Percentiles rank a stretch among this genome's conserved stretches.
Conservation (phyloP, 2,329 filamentous ascomycete genomes). For the Curvularia hawaiiensis region DNA sequence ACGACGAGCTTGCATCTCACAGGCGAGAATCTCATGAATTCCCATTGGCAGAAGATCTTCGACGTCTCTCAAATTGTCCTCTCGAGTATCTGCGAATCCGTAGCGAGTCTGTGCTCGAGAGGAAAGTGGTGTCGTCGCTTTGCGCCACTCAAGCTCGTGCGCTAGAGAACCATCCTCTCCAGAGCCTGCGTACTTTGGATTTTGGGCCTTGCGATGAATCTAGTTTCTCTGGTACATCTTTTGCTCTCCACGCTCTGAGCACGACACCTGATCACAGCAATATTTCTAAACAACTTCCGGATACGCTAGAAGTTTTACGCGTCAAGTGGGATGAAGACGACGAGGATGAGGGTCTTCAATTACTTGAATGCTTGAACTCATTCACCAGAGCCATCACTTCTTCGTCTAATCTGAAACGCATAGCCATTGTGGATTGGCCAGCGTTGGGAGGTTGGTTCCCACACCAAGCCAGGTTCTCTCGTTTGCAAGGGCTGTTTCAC, state of each 20-base stretch:
- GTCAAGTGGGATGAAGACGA: slow-evolving; percentile 4
- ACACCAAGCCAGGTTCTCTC: not conserved
- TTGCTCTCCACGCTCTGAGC: not conserved
- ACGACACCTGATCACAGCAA: too few species aligned
- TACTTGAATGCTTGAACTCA: not conserved
- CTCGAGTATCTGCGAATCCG: slow-evolving; percentile 7
- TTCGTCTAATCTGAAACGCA: slow-evolving; percentile 1
- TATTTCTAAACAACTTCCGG: slow-evolving; percentile 1
- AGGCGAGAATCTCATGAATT: not conserved
- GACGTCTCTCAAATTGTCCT: not conserved
- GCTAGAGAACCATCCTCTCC: not conserved
- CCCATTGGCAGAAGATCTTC: not conserved
- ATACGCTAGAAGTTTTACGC: slow-evolving; percentile 2
- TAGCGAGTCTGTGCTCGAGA: not conserved
- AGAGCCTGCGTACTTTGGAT: slow-evolving; percentile 4
- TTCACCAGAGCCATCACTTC: not conserved
- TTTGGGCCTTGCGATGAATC: slow-evolving; percentile 7
- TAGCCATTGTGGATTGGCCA: slow-evolving; percentile 13
- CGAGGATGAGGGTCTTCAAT: not conserved
- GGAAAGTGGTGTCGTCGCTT: slow-evolving; percentile 2
- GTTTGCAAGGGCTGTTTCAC: not conserved
- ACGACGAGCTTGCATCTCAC: not conserved
- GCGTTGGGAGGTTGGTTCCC: slow-evolving; percentile 2
- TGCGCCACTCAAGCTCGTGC: not conserved
- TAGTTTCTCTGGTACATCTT: not conserved